phyloP scores from a whole-genome alignment of 495 filamentous ascomycete genomes.

The Xylaria telfairii region DNA sequence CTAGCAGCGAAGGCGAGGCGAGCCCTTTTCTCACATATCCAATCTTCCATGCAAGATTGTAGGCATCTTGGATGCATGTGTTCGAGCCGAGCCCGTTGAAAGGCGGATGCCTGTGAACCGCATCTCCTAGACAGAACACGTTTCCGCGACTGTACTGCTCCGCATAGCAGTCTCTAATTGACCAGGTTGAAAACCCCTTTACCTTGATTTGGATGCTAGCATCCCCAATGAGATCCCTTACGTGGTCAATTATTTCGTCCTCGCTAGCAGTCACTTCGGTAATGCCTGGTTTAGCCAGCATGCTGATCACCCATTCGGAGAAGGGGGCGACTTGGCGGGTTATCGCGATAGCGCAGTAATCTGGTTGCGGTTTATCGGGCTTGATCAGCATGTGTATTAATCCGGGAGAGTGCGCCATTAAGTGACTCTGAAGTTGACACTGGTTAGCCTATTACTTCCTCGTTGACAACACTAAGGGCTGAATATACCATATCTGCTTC shows the following conservation, averaged over 20 bases:
- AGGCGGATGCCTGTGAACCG: slow-evolving; percentile 55
- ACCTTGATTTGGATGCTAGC: slow-evolving; percentile 46
- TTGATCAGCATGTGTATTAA: slow-evolving; percentile 62
- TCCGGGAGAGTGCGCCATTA: slow-evolving; percentile 55
- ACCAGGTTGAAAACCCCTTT: slow-evolving; percentile 46
- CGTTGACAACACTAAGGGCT: no score
- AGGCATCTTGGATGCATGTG: slow-evolving; percentile 57
- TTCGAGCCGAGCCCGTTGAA: slow-evolving; percentile 56
- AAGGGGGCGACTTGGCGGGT: slow-evolving; percentile 53
- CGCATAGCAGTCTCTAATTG: slow-evolving; percentile 51
- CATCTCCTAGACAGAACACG: slow-evolving; percentile 54
- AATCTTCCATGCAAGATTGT: slow-evolving; percentile 62
- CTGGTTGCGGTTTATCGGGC: slow-evolving; percentile 44
- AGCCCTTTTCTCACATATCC: slow-evolving; percentile 52
- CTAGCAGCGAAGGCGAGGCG: slow-evolving; percentile 47
- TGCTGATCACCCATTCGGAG: slow-evolving; percentile 55
- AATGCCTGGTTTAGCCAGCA: slow-evolving; percentile 43
- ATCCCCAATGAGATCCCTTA: slow-evolving; percentile 59
- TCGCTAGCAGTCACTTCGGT: slow-evolving; percentile 40
- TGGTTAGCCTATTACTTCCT: background rate
- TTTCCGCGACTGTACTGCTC: slow-evolving; percentile 37
- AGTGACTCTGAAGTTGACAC: slow-evolving; percentile 30
- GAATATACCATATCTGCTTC: slow-evolving; percentile 55
- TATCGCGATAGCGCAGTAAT: slow-evolving; percentile 43
- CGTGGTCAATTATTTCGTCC: slow-evolving; percentile 46